Conservation (phyloP, 1,284 basidiomycete species). For the Melampsora larici-populina region DNA sequence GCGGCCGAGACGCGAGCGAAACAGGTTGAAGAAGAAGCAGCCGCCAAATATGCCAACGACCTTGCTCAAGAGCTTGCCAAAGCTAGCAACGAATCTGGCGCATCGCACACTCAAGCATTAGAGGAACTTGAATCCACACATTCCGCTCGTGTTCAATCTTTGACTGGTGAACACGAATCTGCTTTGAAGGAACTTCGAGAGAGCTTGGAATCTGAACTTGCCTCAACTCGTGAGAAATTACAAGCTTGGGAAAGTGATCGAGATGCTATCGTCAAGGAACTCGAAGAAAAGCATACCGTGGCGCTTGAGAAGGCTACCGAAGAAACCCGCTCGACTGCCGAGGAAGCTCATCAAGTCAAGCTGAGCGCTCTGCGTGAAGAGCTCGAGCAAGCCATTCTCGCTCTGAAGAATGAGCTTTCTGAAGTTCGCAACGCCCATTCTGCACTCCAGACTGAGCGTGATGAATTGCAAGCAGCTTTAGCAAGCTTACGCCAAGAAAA, state of each 20-base stretch:
- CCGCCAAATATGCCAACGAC: constrained; percentile 1
- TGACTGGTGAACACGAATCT: constrained; percentile 31
- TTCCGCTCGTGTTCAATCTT: constrained; percentile 14
- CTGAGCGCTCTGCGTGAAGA: constrained; percentile 16
- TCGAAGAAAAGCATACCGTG: constrained; percentile 5
- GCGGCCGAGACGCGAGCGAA: background rate
- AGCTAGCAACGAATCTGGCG: constrained; percentile 13
- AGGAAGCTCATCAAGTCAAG: constrained; percentile 7
- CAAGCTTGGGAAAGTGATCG: background rate
- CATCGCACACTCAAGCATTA: constrained; percentile 12
- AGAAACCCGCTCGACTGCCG: background rate
- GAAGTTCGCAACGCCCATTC: constrained; percentile 10
- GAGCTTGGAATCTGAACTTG: constrained; percentile 13
- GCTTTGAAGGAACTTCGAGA: constrained; percentile 9
- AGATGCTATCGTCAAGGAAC: background rate
- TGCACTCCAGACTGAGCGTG: background rate
- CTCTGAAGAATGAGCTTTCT: constrained; percentile 13
- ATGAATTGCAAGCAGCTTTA: constrained; percentile 4
- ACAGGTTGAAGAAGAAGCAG: background rate
- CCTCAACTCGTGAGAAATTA: constrained; percentile 5
- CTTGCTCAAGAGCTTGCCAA: constrained; percentile 11
- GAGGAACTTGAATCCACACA: constrained; percentile 17
- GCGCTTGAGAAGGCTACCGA: constrained; percentile 12
- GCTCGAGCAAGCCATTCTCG: constrained; percentile 3
- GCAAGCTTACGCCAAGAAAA: constrained; percentile 9